A percentile compares a stretch with the other conserved stretches of the same genome.
These are phyloP conservation scores for Ganoderma lucidum DNA, from an alignment of 1,284 basidiomycete species.

Conservation along the genomic window DNA sequence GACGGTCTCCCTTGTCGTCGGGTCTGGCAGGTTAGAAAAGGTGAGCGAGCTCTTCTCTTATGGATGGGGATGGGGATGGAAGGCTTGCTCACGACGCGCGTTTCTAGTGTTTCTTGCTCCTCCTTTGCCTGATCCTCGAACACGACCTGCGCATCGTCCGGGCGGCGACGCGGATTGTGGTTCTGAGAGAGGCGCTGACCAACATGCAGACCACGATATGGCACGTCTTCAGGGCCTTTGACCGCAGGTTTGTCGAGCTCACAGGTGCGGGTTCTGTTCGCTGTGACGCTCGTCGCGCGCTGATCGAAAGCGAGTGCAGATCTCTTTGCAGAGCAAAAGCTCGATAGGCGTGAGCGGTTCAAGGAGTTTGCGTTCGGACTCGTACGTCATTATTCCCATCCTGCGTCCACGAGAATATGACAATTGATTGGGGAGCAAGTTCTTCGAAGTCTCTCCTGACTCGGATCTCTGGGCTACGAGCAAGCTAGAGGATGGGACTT, in stretches of 20 bases:
- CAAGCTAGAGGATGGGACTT: not conserved
- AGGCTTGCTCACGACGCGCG: not conserved
- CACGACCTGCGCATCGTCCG: constrained; percentile 19
- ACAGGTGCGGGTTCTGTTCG: not conserved
- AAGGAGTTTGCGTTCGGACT: constrained; percentile 37
- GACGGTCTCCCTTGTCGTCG: constrained; percentile 36
- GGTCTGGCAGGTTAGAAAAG: constrained; percentile 35
- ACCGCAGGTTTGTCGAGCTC: constrained; percentile 9
- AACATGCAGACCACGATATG: constrained; percentile 27
- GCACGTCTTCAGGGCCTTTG: constrained; percentile 11
- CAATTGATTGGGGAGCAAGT: constrained; percentile 2
- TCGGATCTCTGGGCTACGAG: constrained; percentile 11
- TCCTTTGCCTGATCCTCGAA: constrained; percentile 28
- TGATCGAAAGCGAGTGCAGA: constrained; percentile 37
- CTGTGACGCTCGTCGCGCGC: not conserved
- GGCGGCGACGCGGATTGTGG: constrained; percentile 14
- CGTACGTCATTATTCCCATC: constrained; percentile 24
- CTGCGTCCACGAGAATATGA: not conserved
- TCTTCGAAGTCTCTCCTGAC: not conserved
- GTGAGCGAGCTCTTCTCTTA: constrained; percentile 15
- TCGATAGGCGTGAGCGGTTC: constrained; percentile 37
- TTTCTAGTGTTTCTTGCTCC: constrained; percentile 40
- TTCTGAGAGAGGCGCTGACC: constrained; percentile 31
- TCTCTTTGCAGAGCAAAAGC: constrained; percentile 43
- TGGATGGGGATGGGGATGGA: no score